Evolutionary conservation across 805 yeast species (phyloP).

Genomic region (Monosporozyma siamensis): DNA sequence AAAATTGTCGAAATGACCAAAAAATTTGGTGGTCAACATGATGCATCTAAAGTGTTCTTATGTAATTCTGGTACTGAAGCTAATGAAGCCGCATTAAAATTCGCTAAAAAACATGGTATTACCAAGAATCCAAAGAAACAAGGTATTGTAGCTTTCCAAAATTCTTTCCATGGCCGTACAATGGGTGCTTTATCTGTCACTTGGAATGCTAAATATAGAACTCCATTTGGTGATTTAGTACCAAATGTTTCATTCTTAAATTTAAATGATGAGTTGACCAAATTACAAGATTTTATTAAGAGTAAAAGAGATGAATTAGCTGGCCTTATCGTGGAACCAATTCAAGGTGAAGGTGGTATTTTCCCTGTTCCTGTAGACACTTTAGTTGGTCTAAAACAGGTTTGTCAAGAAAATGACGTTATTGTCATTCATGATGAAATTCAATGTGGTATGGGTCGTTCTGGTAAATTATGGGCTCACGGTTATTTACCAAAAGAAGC

Average conservation of each 20-base stretch:
- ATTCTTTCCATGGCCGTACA: constrained; percentile 92
- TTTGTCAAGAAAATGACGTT: constrained; percentile 78
- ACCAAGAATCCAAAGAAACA: constrained; percentile 42
- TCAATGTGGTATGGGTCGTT: constrained; percentile 96
- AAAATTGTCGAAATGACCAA: constrained; percentile 61
- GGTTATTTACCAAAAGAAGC: constrained; percentile 62
- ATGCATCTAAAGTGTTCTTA: constrained; percentile 67
- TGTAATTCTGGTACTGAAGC: constrained; percentile 74
- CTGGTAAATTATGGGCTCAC: constrained; percentile 97
- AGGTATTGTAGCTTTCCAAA: constrained; percentile 79
- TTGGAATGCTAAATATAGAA: constrained; percentile 85
- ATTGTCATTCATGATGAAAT: constrained; percentile 92
- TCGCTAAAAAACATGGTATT: constrained; percentile 75
- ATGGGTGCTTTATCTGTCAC: constrained; percentile 91
- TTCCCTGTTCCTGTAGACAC: constrained; percentile 84
- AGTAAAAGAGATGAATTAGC: constrained; percentile 40
- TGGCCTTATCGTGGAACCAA: constrained; percentile 92
- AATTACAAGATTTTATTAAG: constrained; percentile 16
- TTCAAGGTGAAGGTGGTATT: constrained; percentile 98
- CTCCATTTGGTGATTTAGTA: constrained; percentile 83
- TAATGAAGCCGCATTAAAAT: constrained; percentile 69
- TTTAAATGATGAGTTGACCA: constrained; percentile 29
- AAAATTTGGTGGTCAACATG: constrained; percentile 66
- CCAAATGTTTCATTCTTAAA: constrained; percentile 59
- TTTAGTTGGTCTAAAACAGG: constrained; percentile 61